A percentile compares a stretch with the other conserved stretches of the same genome.
Conservation (phyloP, 2,329 filamentous ascomycete species). For the Exophiala alcalophila region DNA sequence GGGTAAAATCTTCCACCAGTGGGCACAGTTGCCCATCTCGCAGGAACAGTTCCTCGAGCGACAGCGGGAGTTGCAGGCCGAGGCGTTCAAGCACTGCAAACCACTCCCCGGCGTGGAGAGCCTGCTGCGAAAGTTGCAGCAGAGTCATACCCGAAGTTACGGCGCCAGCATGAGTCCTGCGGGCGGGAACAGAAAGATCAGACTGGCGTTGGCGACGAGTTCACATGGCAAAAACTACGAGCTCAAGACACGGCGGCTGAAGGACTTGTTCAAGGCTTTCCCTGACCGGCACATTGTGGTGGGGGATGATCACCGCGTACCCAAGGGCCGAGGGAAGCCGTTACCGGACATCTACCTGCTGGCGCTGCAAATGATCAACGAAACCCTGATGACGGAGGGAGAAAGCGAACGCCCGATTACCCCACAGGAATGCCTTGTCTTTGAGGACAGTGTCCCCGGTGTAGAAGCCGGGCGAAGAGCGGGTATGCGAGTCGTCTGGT, state of each 20-base stretch:
- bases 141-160: constrained; percentile 30
- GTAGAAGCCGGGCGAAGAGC: constrained; percentile 87
- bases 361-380: constrained; percentile 81
- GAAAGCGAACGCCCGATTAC: constrained; percentile 63
- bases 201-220: constrained; percentile 84
- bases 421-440: constrained; percentile 89
- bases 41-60: constrained; percentile 63
- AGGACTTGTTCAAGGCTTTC: constrained; percentile 58
- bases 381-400: constrained; percentile 52
- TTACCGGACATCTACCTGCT: constrained; percentile 91
- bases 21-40: constrained; percentile 80
- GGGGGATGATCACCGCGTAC: constrained; percentile 79
- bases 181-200: constrained; percentile 50
- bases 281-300: constrained; percentile 68
- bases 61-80: constrained; percentile 61
- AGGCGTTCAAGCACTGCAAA: constrained; percentile 70
- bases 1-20: constrained; percentile 65
- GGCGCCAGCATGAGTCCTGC: constrained; percentile 33
- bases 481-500: constrained; percentile 93
- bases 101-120: constrained; percentile 74
- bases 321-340: constrained; percentile 81
- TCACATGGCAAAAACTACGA: constrained; percentile 69
- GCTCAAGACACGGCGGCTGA: constrained; percentile 66
- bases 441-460: constrained; percentile 91
- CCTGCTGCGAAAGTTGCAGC: constrained; percentile 60